A percentile compares a stretch with the other conserved stretches of the same genome.
These are phyloP conservation scores for Fibroporia radiculosa DNA, from an alignment of 768 basidiomycete species.

Conservation along the genomic window DNA sequence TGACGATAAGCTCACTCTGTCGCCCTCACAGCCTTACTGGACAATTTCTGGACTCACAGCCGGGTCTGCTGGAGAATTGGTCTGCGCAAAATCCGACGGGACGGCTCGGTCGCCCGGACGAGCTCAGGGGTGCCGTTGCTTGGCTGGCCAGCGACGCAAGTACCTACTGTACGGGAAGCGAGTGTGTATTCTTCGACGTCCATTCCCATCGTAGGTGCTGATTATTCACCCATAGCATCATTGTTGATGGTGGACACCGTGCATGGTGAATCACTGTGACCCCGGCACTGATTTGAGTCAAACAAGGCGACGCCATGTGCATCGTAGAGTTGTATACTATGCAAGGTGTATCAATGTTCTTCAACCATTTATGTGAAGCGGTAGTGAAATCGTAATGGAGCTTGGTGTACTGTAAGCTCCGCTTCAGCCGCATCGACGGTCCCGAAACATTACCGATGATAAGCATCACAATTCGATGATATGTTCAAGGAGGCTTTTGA, in stretches of 20 bases:
- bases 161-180: constrained; percentile 74
- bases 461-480: no score
- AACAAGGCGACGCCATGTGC: no score
- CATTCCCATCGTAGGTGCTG: background rate
- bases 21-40: constrained; percentile 51
- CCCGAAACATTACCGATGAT: no score
- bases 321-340: no score
- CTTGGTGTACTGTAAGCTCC: no score
- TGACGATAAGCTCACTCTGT: background rate
- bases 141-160: constrained; percentile 43
- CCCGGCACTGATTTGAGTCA: no score
- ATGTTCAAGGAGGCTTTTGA: no score
- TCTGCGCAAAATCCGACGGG: constrained; percentile 58
- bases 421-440: no score
- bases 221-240: constrained; percentile 31
- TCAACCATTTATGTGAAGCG: no score
- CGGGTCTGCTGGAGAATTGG: constrained; percentile 57
- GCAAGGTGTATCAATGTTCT: no score
- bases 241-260: constrained; percentile 54
- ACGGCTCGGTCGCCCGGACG: constrained; percentile 60
- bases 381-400: no score
- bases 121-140: constrained; percentile 58
- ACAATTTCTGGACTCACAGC: constrained; percentile 54
- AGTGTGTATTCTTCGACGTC: constrained; percentile 24
- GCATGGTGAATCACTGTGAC: constrained; percentile 48